Base-by-base conservation (phyloP, 1,284 basidiomycete species). In the Pholiota adiposa region DNA sequence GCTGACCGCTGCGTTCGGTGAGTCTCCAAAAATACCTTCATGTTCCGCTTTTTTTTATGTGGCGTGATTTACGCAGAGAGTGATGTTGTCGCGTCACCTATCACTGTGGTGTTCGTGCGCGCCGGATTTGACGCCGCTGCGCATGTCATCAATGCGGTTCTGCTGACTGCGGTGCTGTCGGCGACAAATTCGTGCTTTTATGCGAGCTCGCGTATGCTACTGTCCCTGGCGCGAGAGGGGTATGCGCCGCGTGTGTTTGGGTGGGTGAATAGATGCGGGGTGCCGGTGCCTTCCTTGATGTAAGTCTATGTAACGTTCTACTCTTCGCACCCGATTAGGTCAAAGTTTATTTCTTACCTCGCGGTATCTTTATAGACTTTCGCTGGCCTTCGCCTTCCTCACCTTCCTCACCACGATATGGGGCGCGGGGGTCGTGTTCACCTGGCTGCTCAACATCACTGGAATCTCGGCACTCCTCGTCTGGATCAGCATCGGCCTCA, bases 381-480 rank as follows among this genome's bases (percentile, higher is more conserved):
- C 82, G 6, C 75, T 85, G 1, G 77, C 72, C 0, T 73, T 80
- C 55, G 76, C 71, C 21, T 85, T 64, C 72, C 82, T 77, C 69
- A 85, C 72, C 1, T 85, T 84, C 71, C 66, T 84, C 52, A 81
- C 83, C 1, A 81, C 80, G 1, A 81, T 85, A 54, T 85, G 83
- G 83, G 81, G 83, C 21, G 74, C 79, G 53, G 81, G 82, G 14
- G 66, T 83, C 59, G 81, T 82, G 44, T 85, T 85, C 63, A 80
- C 79, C 2, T 83, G 83, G 87, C 75, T 88, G 34, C 80, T 88
- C 66, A 87, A 89, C 69, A 75, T 92, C 52, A 87, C 85, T 5
- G 84, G 88, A 8, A 85, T 90, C 58, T 87, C 88, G 1, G 87
- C 88, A 19, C 75, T 93, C 56, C 79, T 90, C 51, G 85, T 84